Evolutionary conservation across 148 eudicot genomes (phyloP).

Genomic region (Silene latifolia): DNA sequence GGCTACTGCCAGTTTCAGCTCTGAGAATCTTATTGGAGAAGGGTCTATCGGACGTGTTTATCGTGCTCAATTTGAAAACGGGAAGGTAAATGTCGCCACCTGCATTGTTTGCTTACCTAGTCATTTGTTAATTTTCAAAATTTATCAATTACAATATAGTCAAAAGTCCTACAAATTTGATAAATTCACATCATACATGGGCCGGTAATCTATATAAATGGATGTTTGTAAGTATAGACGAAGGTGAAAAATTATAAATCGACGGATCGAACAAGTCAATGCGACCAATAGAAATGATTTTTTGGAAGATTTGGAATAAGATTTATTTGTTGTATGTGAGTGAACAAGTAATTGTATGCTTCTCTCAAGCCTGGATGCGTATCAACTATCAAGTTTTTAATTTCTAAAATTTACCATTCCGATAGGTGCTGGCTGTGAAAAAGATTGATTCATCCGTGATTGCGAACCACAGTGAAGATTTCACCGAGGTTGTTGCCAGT

Average conservation of each 20-base stretch:
- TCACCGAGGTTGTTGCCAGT: constrained; percentile 65
- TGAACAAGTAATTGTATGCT: neutral
- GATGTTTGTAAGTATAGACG: neutral
- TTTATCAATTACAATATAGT: no score
- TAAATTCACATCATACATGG: no score
- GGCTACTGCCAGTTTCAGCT: constrained; percentile 82
- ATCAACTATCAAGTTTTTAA: constrained; percentile 12
- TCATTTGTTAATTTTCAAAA: neutral
- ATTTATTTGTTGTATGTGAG: no score
- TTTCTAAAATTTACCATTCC: constrained; percentile 10
- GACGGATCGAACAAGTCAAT: neutral
- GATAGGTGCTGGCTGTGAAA: constrained; percentile 90
- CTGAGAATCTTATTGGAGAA: constrained; percentile 80
- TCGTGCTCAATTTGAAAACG: constrained; percentile 72
- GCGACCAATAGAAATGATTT: neutral
- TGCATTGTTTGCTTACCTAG: neutral
- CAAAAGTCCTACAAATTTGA: no score
- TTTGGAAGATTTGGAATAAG: neutral
- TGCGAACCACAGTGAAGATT: constrained; percentile 57
- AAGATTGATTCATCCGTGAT: constrained; percentile 70
- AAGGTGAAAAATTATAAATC: neutral
- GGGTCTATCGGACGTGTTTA: constrained; percentile 91
- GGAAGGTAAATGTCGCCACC: constrained; percentile 48
- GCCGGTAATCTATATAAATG: neutral
- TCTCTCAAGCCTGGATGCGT: constrained; percentile 2